These are phyloP conservation scores for Helotiales sp. DNA, from an alignment of 2,329 filamentous ascomycete genomes.

Conservation along the genomic window DNA sequence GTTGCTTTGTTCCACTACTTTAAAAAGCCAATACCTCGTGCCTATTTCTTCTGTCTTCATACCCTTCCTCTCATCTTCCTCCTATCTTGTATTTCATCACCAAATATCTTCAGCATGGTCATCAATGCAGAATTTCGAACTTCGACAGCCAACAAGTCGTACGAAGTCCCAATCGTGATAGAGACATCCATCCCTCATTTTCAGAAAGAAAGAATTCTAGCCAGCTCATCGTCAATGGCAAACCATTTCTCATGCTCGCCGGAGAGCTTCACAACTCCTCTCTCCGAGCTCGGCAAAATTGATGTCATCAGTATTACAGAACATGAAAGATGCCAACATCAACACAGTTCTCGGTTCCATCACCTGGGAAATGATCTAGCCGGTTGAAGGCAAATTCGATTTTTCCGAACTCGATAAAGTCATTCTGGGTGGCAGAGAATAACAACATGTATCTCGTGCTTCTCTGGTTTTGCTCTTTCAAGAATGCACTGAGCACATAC, in stretches of 20 bases:
- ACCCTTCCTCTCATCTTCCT: not conserved
- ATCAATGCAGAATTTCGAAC: not conserved
- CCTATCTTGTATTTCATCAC: not conserved
- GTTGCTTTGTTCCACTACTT: not conserved
- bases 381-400: conserved; percentile 44
- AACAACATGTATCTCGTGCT: conserved; percentile 46
- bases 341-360: conserved; percentile 48
- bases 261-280: conserved; percentile 48
- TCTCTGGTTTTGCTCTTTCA: conserved; percentile 49
- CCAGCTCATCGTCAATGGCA: conserved; percentile 47
- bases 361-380: conserved; percentile 48
- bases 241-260: conserved; percentile 45
- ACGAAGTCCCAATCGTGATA: not conserved
- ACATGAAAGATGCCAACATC: conserved; percentile 44
- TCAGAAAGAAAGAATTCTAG: conserved; percentile 33
- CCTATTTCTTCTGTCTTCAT: not conserved
- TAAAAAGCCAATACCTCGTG: not conserved
- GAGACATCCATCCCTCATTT: conserved; percentile 22
- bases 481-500: conserved; percentile 48
- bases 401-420: conserved; percentile 46
- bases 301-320: conserved; percentile 41
- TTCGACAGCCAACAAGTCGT: not conserved
- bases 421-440: conserved; percentile 40
- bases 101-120: not conserved
- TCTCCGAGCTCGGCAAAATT: conserved; percentile 43